Base-by-base conservation (phyloP, 2,329 filamentous ascomycete genomes). In the Xylariales sp. region DNA sequence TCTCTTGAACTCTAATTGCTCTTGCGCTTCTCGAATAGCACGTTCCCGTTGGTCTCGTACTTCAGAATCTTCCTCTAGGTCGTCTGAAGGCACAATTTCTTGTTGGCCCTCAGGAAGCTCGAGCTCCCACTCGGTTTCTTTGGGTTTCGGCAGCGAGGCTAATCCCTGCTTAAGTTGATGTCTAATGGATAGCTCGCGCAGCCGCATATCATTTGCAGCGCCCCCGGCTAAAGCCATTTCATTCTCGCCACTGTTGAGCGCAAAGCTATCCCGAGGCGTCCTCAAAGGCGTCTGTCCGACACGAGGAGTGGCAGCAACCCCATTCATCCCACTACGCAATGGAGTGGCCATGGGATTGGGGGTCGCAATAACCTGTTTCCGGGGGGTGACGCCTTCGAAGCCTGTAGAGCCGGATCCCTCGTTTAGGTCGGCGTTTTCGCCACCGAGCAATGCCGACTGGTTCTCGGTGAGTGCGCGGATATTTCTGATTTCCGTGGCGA, bases 341-440 rank as follows among this genome's bases (percentile, higher is more conserved):
- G 96, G 96, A 0, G 96, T 99, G 0, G 96, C 94, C 83, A 99
- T 86, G 0, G 96, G 96, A 77, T 99, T 99, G 0, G 96, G 96
- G 0, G 96, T 99, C n/a, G 94, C 87, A 64, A 95, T 88, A 41
- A 90, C 86, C 69, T 97, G 92, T 75, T 90, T 91, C 65, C 93
- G 89, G 45, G 95, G 94, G 0, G 93, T 88, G 49, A 92, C 91
- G 46, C 94, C 91, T 73, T 96, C 92, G 74, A 97, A 97, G 0
- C 94, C 94, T 6, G 94, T 97, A 10, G 94, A 97, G 3, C 88
- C 90, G 52, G 86, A 82, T 5, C 93, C 93, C 76, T 97, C 93
- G 65, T 94, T 88, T 10, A 99, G 85, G 50, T 93, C 93, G 0
- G 94, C 94, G 75, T 98, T 98, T 72, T 99, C 96, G 14, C 95